These are phyloP conservation scores for Macrophomina tecta DNA, from an alignment of 2,329 filamentous ascomycete species.

Conservation along the genomic window DNA sequence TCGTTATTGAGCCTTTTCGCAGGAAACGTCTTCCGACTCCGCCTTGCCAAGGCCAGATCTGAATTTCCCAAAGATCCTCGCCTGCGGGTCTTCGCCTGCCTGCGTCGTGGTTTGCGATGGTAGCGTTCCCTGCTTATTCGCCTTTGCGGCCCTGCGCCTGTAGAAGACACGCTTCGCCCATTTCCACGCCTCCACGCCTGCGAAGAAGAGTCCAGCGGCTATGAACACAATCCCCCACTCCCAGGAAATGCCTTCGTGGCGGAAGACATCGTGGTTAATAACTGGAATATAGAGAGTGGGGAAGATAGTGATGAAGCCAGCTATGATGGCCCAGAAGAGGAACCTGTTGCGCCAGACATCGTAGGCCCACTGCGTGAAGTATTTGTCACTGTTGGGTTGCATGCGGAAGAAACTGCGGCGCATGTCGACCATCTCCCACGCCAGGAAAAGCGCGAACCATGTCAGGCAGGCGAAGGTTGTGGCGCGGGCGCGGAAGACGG, in stretches of 20 bases:
- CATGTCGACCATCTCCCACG: slow-evolving; percentile 56
- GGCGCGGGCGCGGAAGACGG: slow-evolving; percentile 62
- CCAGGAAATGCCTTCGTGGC: slow-evolving; percentile 69
- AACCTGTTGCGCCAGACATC: slow-evolving; percentile 77
- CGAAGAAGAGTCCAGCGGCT: slow-evolving; percentile 65
- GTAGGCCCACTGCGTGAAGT: slow-evolving; percentile 63
- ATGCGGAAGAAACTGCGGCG: slow-evolving; percentile 54
- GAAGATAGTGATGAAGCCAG: slow-evolving; percentile 54
- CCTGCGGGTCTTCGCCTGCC: neutral
- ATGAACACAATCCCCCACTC: slow-evolving; percentile 74
- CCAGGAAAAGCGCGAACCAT: slow-evolving; percentile 51
- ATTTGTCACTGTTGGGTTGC: slow-evolving; percentile 47
- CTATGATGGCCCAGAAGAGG: slow-evolving; percentile 53
- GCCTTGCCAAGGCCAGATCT: neutral
- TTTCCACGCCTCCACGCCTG: slow-evolving; percentile 70
- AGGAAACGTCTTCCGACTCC: neutral
- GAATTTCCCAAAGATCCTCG: neutral
- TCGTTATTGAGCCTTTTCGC: slow-evolving; percentile 6
- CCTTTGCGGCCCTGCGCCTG: slow-evolving; percentile 27
- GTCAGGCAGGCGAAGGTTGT: slow-evolving; percentile 54
- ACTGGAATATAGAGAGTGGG: slow-evolving; percentile 68
- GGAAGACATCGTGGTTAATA: slow-evolving; percentile 69
- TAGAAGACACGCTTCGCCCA: slow-evolving; percentile 63
- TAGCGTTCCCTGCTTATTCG: neutral
- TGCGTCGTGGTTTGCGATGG: neutral